Evolutionary conservation across 2,329 filamentous ascomycete species (phyloP).

Genomic region (Incumbomyces delicatus): DNA sequence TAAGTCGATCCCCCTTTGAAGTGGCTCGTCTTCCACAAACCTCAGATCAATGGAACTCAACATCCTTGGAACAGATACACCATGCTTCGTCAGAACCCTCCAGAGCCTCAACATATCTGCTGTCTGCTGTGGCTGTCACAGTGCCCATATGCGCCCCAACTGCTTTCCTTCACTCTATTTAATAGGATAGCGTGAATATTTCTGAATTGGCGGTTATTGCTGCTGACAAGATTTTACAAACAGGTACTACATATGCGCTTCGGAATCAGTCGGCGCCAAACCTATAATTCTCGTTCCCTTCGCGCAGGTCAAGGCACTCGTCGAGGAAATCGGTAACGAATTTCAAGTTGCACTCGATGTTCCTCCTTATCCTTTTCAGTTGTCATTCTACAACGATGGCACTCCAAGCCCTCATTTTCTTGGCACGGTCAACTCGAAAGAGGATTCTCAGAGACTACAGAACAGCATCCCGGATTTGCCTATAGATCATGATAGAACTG

Average conservation of each 20-base stretch:
- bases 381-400: conserved; percentile 51
- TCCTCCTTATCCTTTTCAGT: conserved; percentile 50
- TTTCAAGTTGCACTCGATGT: conserved; percentile 50
- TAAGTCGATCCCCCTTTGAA: conserved; percentile 37
- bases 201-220: too few species aligned
- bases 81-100: too few species aligned
- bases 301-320: conserved; percentile 53
- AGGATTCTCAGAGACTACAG: conserved; percentile 31
- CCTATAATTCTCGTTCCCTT: conserved; percentile 60
- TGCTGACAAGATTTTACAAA: too few species aligned
- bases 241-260: conserved; percentile 59
- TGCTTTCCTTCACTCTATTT: too few species aligned
- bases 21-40: neutral
- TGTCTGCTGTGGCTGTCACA: too few species aligned
- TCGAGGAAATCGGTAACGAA: conserved; percentile 52
- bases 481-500: conserved; percentile 19
- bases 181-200: too few species aligned
- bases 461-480: conserved; percentile 24
- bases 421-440: conserved; percentile 43
- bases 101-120: too few species aligned
- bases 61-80: too few species aligned
- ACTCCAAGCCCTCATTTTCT: conserved; percentile 60
- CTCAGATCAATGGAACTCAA: too few species aligned
- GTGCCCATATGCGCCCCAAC: too few species aligned
- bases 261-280: conserved; percentile 35